Evolutionary conservation across 345 rosid genomes (phyloP), one percentile per base, ranked within the genome.

Genomic region (Anacardium occidentale): DNA sequence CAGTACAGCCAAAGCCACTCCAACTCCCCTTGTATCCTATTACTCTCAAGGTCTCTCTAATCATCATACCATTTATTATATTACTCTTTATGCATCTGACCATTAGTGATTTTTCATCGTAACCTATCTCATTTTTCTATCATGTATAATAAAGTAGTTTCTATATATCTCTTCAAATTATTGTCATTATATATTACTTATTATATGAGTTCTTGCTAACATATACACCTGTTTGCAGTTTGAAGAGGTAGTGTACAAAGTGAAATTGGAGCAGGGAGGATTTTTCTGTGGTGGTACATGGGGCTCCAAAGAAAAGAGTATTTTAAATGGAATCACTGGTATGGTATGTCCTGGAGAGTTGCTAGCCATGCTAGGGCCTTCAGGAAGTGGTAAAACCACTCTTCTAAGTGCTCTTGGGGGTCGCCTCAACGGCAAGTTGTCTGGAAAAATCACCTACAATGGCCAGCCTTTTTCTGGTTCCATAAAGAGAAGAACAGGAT

Each of bases 381-480:
- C 99, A 0, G 99, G 99, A 5, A 95, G 99, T 74, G 99, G 99
- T 66, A 95, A 95, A 85, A 95, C 99, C 70, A 95, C 98, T 66
- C 99, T 95, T 68, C 91, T 95, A 5, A 92, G 96, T 4, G 99
- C 99, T 50, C 94, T 95, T 0, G 99, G 99, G 0, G 98, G 99
- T 76, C 97, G 99, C 29, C 96, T 92, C 65, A 75, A 77, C 0
- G 91, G 88, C 20, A 89, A 84, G 64, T 69, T 86, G 63, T 85
- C 94, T 0, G 99, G 99, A 13, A 91, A 88, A 81, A 86, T 95
- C 87, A 85, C 84, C 24, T 95, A 95, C 91, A 95, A 95, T 72
- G 89, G 90, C 47, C 97, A 87, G 72, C 97, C 92, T 4, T 91
- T 95, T 76, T 89, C 90, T 0, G 97, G 99, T 9, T 21, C 69